Evolutionary conservation across 768 basidiomycete species (phyloP).

Genomic region (Kwoniella pini): DNA sequence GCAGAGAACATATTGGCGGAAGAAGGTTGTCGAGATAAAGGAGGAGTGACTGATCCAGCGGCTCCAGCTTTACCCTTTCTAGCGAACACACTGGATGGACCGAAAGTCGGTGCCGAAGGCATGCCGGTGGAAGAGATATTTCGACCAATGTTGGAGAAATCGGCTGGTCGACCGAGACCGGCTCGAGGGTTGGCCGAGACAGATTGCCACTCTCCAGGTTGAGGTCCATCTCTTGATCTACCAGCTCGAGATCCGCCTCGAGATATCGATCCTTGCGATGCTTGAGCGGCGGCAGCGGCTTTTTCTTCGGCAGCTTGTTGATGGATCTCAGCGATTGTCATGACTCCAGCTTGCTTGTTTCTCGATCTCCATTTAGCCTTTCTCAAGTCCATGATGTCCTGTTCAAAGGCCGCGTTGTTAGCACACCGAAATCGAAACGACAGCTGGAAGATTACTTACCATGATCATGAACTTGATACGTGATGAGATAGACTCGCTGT

Average conservation of each 20-base stretch:
- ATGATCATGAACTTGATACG: conserved; percentile 95
- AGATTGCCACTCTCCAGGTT: conserved; percentile 74
- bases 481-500: conserved; percentile 72
- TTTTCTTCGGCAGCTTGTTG: conserved; percentile 73
- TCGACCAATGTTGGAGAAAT: conserved; percentile 45
- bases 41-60: conserved; percentile 61
- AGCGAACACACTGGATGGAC: conserved; percentile 79
- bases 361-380: conserved; percentile 77
- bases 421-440: background rate
- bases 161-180: conserved; percentile 52
- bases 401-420: background rate
- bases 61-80: conserved; percentile 61
- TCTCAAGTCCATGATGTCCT: conserved; percentile 91
- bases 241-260: conserved; percentile 89
- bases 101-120: conserved; percentile 66
- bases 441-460: conserved; percentile 59
- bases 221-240: conserved; percentile 61
- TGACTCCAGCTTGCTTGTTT: conserved; percentile 71
- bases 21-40: conserved; percentile 77
- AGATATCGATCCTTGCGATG: conserved; percentile 73
- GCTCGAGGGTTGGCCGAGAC: conserved; percentile 64
- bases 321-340: conserved; percentile 86
- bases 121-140: conserved; percentile 61
- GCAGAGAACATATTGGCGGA: conserved; percentile 76
- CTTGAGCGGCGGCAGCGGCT: conserved; percentile 63